Percentiles rank a stretch among this genome's conserved stretches.
These are phyloP conservation scores for Populus pruinosa DNA, from an alignment of 345 rosid genomes.

Conservation along the genomic window DNA sequence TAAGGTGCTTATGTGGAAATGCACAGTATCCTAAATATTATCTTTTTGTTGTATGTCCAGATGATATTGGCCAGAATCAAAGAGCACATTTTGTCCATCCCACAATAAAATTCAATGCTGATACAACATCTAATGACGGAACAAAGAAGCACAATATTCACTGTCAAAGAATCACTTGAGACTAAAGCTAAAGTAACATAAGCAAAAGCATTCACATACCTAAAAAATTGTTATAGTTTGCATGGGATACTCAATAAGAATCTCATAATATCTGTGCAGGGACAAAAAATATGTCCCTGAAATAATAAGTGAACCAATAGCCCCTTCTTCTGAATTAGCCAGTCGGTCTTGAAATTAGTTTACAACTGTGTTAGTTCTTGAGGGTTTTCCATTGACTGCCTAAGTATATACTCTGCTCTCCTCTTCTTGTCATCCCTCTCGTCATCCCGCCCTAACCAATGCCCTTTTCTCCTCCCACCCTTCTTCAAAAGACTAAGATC, in stretches of 20 bases:
- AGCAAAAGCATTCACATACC: slow-evolving; percentile 30
- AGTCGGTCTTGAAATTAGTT: slow-evolving; percentile 14
- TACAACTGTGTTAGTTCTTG: slow-evolving; percentile 87
- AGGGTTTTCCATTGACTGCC: slow-evolving; percentile 81
- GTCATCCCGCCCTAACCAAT: slow-evolving; percentile 54
- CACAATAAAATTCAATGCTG: background rate
- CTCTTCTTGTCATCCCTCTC: slow-evolving; percentile 96
- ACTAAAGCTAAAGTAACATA: slow-evolving; percentile 16
- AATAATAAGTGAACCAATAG: background rate
- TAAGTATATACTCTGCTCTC: slow-evolving; percentile 85
- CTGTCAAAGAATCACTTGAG: slow-evolving; percentile 25
- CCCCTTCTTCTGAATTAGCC: slow-evolving; percentile 24
- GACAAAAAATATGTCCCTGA: slow-evolving; percentile 1
- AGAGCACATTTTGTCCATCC: slow-evolving; percentile 12
- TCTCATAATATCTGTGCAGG: slow-evolving; percentile 13
- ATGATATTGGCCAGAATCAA: background rate
- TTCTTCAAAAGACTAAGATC: slow-evolving; percentile 57
- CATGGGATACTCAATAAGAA: slow-evolving; percentile 9
- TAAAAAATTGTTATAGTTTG: slow-evolving; percentile 24
- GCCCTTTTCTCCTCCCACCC: slow-evolving; percentile 37
- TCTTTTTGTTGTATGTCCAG: background rate
- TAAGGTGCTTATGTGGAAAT: background rate
- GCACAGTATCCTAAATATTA: background rate
- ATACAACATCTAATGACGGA: slow-evolving; percentile 18
- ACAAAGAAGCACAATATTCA: slow-evolving; percentile 6